These are phyloP conservation scores for Haplosporangium sp. DNA, from an alignment of 371 early-diverging fungal genomes.

Conservation along the genomic window DNA sequence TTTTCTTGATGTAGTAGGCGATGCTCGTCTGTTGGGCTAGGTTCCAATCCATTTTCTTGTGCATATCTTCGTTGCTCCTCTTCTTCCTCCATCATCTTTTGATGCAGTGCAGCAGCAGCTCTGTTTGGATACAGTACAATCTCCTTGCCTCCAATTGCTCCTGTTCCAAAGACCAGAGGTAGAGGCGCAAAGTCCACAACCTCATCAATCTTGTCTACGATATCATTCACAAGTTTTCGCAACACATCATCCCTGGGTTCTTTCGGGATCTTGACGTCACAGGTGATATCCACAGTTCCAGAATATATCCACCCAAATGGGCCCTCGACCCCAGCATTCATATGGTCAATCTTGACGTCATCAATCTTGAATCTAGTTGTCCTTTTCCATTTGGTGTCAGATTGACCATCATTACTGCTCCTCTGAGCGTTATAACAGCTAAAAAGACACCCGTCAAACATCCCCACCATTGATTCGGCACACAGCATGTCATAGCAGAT, in stretches of 20 bases:
- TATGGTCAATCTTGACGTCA: constrained; percentile 91
- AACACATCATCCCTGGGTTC: constrained; percentile 72
- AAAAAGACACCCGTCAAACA: constrained; percentile 94
- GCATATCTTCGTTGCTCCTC: constrained; percentile 26
- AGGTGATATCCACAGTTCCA: constrained; percentile 87
- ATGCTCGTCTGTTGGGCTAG: constrained; percentile 23
- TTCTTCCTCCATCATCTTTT: constrained; percentile 51
- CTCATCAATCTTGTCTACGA: constrained; percentile 85
- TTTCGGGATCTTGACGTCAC: constrained; percentile 78
- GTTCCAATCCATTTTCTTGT: constrained; percentile 12
- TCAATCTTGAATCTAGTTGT: constrained; percentile 89
- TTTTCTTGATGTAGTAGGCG: constrained; percentile 25
- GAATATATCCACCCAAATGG: constrained; percentile 96
- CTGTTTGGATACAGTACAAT: constrained; percentile 52
- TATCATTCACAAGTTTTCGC: constrained; percentile 78
- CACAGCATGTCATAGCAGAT: constrained; percentile 90
- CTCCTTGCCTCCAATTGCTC: constrained; percentile 63
- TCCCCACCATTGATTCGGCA: constrained; percentile 92
- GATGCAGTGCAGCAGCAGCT: constrained; percentile 48
- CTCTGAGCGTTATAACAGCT: constrained; percentile 89
- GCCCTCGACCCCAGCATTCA: constrained; percentile 88
- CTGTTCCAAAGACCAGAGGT: constrained; percentile 67
- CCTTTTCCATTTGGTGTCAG: constrained; percentile 42
- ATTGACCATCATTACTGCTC: constrained; percentile 61
- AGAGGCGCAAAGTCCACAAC: constrained; percentile 59